A percentile compares a stretch with the other conserved stretches of the same genome.
Evolutionary conservation across 768 basidiomycete genomes (phyloP).

Genomic region (Tylopilus felleus): DNA sequence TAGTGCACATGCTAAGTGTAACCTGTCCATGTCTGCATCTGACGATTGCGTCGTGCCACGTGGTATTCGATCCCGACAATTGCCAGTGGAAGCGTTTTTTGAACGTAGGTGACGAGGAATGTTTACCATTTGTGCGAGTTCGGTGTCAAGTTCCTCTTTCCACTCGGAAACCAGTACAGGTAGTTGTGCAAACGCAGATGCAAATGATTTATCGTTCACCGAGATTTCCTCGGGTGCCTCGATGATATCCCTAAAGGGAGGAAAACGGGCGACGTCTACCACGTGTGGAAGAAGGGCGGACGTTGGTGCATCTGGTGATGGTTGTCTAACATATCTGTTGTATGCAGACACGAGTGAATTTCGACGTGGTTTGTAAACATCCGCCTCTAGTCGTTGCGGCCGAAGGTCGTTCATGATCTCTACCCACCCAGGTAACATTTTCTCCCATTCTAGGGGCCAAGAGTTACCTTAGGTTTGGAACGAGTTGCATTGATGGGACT

Average conservation of each 20-base stretch:
- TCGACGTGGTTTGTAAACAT: conserved; percentile 2
- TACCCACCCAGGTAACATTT: not conserved
- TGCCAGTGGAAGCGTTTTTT: not conserved
- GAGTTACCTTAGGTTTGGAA: not conserved
- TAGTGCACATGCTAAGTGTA: conserved; percentile 8
- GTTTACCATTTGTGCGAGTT: conserved; percentile 4
- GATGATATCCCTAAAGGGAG: not conserved
- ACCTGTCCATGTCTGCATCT: not conserved
- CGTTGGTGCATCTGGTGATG: not conserved
- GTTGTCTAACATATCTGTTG: not conserved
- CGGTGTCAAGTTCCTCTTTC: conserved; percentile 2
- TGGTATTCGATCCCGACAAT: not conserved
- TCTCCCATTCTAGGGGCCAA: conserved; percentile 3
- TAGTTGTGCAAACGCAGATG: conserved; percentile 9
- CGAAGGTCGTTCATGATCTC: conserved; percentile 1
- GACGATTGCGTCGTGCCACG: not conserved
- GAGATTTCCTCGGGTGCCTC: not conserved
- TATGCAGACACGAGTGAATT: not conserved
- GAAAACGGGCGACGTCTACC: not conserved
- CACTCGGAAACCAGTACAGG: conserved; percentile 4
- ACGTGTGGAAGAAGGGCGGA: not conserved
- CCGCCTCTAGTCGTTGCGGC: not conserved
- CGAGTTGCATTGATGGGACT: no score
- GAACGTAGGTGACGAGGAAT: not conserved
- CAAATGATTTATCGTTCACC: not conserved